A percentile compares a stretch with the other conserved stretches of the same genome.
phyloP scores from a whole-genome alignment of 176 grass and related monocot species.

The Carex parvula region DNA sequence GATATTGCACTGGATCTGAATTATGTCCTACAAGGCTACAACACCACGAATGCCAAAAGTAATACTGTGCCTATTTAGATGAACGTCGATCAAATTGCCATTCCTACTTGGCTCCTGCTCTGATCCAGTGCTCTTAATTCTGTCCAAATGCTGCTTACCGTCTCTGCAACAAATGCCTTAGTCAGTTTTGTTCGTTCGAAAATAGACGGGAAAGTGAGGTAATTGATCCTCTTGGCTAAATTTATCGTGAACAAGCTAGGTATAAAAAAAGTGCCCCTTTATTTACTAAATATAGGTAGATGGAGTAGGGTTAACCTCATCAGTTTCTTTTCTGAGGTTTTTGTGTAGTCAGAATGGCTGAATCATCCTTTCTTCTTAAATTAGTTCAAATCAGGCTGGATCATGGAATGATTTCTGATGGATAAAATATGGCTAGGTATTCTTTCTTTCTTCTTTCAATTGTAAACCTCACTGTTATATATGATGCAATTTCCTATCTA shows the following conservation, averaged over 20 bases:
- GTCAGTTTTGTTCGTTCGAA: background rate
- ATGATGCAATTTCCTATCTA: background rate
- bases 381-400: too few relatives aligned
- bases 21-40: too few relatives aligned
- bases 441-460: background rate
- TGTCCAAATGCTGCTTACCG: background rate
- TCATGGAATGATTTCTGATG: slow-evolving; percentile 8
- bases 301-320: background rate
- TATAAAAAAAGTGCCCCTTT: background rate
- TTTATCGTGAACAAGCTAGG: background rate
- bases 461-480: background rate
- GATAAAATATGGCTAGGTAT: slow-evolving; percentile 17
- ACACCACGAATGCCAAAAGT: too few relatives aligned
- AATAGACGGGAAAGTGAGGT: background rate
- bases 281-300: slow-evolving; percentile 29
- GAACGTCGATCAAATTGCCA: background rate
- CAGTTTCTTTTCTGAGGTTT: background rate
- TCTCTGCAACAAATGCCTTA: background rate
- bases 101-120: background rate
- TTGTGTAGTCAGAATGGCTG: background rate
- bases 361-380: too few relatives aligned
- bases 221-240: slow-evolving; percentile 11
- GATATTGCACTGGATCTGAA: too few relatives aligned
- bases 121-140: background rate
- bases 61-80: too few relatives aligned